Base-by-base conservation (phyloP, 2,329 filamentous ascomycete genomes). In the Saccharata proteae region DNA sequence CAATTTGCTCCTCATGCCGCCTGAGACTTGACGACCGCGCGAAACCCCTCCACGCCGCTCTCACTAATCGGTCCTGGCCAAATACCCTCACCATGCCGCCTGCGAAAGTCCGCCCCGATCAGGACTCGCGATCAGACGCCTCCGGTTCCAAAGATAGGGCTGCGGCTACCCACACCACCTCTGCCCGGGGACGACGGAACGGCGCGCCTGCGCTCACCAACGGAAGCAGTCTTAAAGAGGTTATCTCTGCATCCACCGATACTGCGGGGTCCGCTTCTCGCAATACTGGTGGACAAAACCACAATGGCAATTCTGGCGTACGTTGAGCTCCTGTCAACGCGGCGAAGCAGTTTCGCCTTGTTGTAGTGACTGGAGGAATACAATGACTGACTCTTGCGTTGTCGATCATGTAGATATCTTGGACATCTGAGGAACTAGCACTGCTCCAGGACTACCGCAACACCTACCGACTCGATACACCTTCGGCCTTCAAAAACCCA, bases 391-490 rank as follows among this genome's bases (percentile, higher is more conserved):
- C 18, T 6, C 9, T 6, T 19, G 10, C n/a, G 7, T 12, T 17
- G 6, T n/a, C 12, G n/a, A 12, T 16, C 18, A 14, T 25, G 21
- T 30, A 71, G 67, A 65, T 70, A 39, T 54, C 77, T 49, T 86
- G 80, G 80, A 59, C 69, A 12, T 68, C 70, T 3, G 77, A 82
- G 45, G 73, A 81, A 17, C 62, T 74, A 38, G 60, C 71, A 29
- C 62, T 80, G 28, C 71, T 90, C 29, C 78, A 86, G 49, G 66
- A 69, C 41, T 90, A 90, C 63, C 74, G 80, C 40, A 72, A 79
- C 49, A 69, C 79, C 41, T 76, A 86, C 61, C 70, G 71, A 37
- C 67, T 90, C 46, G 68, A 72, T 47, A 77, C 74, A 0, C 77
- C 81, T 9, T 71, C 76, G 21, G 71, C 79, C 36, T 88, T 83